A percentile compares a stretch with the other conserved stretches of the same genome.
These are phyloP conservation scores for Thecaphora thlaspeos DNA, from an alignment of 1,284 basidiomycete species.

Conservation along the genomic window DNA sequence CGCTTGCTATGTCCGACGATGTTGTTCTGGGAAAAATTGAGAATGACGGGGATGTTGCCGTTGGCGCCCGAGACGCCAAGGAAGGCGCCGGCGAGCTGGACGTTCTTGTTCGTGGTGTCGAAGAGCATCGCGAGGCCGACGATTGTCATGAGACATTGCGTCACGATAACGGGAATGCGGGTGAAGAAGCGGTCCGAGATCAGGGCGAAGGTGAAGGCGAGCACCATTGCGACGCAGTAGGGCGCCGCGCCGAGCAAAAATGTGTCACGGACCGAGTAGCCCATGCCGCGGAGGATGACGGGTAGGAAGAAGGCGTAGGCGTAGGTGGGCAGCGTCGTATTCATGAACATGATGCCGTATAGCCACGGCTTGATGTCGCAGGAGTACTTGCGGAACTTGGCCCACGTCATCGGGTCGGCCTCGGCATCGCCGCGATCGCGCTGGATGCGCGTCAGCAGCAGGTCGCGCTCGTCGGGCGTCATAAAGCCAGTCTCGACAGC, in stretches of 20 bases:
- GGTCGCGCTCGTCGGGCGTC: conserved; percentile 56
- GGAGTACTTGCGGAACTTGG: conserved; percentile 56
- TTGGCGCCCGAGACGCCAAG: conserved; percentile 58
- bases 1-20: conserved; percentile 59
- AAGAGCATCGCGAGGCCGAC: conserved; percentile 58
- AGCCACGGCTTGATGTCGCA: conserved; percentile 60
- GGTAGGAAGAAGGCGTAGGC: conserved; percentile 59
- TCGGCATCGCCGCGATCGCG: conserved; percentile 60
- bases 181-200: conserved; percentile 57
- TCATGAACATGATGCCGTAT: conserved; percentile 59
- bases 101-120: conserved; percentile 28
- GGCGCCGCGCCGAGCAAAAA: conserved; percentile 59
- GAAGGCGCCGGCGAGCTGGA: conserved; percentile 57
- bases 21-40: conserved; percentile 55
- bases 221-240: conserved; percentile 53
- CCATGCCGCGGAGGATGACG: conserved; percentile 59
- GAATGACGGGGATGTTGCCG: conserved; percentile 45
- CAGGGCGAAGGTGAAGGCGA: conserved; percentile 54
- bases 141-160: conserved; percentile 55
- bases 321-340: conserved; percentile 40
- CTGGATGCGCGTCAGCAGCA: conserved; percentile 59
- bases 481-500: conserved; percentile 59
- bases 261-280: conserved; percentile 48
- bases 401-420: conserved; percentile 57
- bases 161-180: conserved; percentile 57